These are phyloP conservation scores for Suillus spraguei DNA, from an alignment of 768 basidiomycete genomes.

Conservation along the genomic window DNA sequence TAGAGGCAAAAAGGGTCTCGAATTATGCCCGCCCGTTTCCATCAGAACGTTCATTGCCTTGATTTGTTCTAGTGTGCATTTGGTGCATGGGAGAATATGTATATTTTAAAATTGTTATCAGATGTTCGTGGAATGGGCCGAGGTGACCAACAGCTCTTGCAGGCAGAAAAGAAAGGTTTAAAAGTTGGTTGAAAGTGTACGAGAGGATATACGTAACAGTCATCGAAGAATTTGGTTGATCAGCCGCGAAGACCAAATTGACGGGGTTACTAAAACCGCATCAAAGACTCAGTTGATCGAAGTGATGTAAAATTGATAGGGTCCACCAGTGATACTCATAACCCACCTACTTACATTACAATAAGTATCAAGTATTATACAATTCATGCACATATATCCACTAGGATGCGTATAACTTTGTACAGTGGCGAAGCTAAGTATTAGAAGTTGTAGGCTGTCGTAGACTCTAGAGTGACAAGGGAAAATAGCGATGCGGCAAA, in stretches of 20 bases:
- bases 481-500: constrained; percentile 18
- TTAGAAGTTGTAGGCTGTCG: constrained; percentile 32
- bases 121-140: background rate
- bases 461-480: constrained; percentile 29
- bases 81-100: constrained; percentile 4
- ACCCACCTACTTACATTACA: constrained; percentile 35
- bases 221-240: constrained; percentile 22
- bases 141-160: background rate
- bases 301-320: constrained; percentile 15
- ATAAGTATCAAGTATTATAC: constrained; percentile 34
- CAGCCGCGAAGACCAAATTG: constrained; percentile 30
- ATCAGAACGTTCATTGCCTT: constrained; percentile 34
- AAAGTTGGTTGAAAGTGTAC: constrained; percentile 16
- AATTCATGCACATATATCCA: constrained; percentile 40
- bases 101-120: constrained; percentile 11
- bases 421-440: constrained; percentile 36
- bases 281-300: constrained; percentile 31
- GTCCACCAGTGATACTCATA: background rate
- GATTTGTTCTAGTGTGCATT: constrained; percentile 20
- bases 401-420: constrained; percentile 38
- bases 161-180: constrained; percentile 4
- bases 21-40: constrained; percentile 24
- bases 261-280: constrained; percentile 31
- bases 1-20: constrained; percentile 9
- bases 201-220: constrained; percentile 27